These are phyloP conservation scores for Dendrocalamus sinicus DNA, from an alignment of 176 grass and related monocot genomes.

Conservation along the genomic window DNA sequence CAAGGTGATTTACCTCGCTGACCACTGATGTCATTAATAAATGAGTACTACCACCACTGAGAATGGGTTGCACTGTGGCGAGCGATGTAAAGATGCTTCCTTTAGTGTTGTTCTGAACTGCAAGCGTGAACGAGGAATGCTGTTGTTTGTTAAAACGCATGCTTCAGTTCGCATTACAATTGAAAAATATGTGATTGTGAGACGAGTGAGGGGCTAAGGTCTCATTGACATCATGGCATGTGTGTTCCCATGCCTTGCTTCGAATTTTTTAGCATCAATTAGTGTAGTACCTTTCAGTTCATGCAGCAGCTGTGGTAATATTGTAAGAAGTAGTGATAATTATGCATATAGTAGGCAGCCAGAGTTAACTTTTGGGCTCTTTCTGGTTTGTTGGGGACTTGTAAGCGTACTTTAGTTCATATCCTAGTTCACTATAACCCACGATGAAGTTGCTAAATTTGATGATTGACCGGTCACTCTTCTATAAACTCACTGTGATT, in stretches of 20 bases:
- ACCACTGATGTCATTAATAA: conserved; percentile 2
- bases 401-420: conserved; percentile 1
- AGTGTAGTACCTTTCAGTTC: neutral
- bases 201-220: neutral
- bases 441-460: neutral
- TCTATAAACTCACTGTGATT: neutral
- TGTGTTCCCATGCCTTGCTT: neutral
- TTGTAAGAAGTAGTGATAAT: neutral
- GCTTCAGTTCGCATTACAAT: neutral
- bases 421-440: neutral
- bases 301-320: neutral
- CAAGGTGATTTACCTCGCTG: conserved; percentile 62
- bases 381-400: neutral
- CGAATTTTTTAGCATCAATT: neutral
- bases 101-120: neutral
- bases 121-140: neutral
- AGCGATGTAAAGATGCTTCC: neutral
- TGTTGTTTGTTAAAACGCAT: conserved; percentile 4
- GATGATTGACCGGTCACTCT: neutral
- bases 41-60: neutral
- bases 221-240: neutral
- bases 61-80: neutral
- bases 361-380: neutral
- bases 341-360: neutral
- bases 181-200: neutral